phyloP scores from a whole-genome alignment of 2,329 filamentous ascomycete species.

The Rhynchosporium secalis region DNA sequence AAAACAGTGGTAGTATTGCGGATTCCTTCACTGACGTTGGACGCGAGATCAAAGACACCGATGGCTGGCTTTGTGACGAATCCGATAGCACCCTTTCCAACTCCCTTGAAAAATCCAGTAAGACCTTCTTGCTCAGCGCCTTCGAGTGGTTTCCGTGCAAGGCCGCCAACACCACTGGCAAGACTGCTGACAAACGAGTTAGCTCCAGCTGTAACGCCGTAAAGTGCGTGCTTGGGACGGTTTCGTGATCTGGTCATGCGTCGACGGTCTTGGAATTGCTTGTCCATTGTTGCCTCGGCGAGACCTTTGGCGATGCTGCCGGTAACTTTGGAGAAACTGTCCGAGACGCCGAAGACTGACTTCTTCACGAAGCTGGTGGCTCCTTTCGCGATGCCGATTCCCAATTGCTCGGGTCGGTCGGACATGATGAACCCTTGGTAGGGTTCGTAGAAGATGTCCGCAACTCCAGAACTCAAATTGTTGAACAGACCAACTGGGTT shows the following conservation, averaged over 20 bases:
- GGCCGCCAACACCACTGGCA: constrained; percentile 88
- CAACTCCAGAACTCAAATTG: constrained; percentile 94
- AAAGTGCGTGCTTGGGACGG: constrained; percentile 93
- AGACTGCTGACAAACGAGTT: constrained; percentile 93
- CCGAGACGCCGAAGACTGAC: constrained; percentile 94
- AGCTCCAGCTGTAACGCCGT: constrained; percentile 91
- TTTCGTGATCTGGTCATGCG: constrained; percentile 93
- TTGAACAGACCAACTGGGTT: constrained; percentile 98
- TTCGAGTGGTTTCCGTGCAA: constrained; percentile 91
- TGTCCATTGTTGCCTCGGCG: constrained; percentile 92
- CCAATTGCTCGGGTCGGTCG: constrained; percentile 91
- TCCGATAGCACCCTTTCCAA: constrained; percentile 91
- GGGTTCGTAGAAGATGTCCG: constrained; percentile 98
- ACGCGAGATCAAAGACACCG: constrained; percentile 93
- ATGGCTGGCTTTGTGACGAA: constrained; percentile 97
- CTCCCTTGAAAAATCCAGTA: constrained; percentile 93
- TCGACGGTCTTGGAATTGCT: constrained; percentile 95
- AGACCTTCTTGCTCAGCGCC: constrained; percentile 95
- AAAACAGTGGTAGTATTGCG: constrained; percentile 99
- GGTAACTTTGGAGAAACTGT: constrained; percentile 97
- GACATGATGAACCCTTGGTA: constrained; percentile 98
- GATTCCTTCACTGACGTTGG: constrained; percentile 94
- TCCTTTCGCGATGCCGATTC: constrained; percentile 92
- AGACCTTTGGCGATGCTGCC: constrained; percentile 96
- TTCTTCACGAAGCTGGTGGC: constrained; percentile 98